phyloP scores from a whole-genome alignment of 257 asterid genomes.

The Hygrophila difformis region DNA sequence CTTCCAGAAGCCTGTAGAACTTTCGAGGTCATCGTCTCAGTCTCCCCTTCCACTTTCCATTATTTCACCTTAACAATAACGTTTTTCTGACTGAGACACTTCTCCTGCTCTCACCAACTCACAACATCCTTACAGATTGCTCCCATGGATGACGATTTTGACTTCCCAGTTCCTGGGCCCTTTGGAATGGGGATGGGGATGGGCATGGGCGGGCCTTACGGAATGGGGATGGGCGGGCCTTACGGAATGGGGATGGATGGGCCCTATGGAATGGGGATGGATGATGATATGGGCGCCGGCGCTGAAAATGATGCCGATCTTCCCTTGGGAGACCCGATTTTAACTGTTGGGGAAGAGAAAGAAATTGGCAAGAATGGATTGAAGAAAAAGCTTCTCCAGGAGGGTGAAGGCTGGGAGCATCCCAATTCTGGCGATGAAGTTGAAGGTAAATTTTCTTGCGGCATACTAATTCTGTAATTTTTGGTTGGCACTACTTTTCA shows the following conservation, averaged over 20 bases:
- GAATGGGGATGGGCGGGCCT: too few relatives aligned
- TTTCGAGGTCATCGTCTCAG: too few relatives aligned
- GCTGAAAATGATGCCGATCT: neutral
- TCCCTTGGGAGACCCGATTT: neutral
- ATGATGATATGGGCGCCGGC: conserved; percentile 1
- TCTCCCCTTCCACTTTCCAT: too few relatives aligned
- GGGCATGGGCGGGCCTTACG: too few relatives aligned
- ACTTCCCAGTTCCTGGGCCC: conserved; percentile 19
- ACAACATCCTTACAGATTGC: too few relatives aligned
- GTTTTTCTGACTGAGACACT: too few relatives aligned
- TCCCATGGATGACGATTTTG: conserved; percentile 39
- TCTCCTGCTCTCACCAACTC: too few relatives aligned
- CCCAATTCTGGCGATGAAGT: conserved; percentile 3
- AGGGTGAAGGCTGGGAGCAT: conserved; percentile 5
- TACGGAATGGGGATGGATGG: too few relatives aligned
- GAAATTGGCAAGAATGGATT: neutral
- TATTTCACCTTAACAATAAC: too few relatives aligned
- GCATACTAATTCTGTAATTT: neutral
- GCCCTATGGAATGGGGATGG: conserved; percentile 41
- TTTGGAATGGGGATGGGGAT: too few relatives aligned
- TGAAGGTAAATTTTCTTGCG: neutral
- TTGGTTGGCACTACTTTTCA: too few relatives aligned
- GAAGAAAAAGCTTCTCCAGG: neutral
- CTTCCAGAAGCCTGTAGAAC: too few relatives aligned
- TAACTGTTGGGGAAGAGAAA: conserved; percentile 4